Evolutionary conservation across 1,139 yeast genomes (phyloP).

Genomic region (Kodamaea sp.): DNA sequence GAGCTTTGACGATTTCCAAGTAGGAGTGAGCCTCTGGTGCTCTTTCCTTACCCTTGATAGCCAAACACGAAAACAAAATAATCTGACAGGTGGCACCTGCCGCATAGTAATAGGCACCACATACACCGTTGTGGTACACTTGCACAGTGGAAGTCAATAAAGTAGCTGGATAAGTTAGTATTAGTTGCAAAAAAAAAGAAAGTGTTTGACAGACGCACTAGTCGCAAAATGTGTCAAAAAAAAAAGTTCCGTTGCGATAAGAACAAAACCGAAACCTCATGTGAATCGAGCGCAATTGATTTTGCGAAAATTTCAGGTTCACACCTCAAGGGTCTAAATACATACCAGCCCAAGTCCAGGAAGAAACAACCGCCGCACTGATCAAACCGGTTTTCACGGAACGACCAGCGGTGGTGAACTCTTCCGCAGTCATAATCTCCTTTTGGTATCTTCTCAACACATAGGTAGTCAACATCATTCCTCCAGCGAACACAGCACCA

Average conservation of each 20-base stretch:
- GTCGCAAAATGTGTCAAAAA: conserved; percentile 1
- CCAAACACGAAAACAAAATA: conserved; percentile 68
- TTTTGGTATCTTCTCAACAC: conserved; percentile 72
- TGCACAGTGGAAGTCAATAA: conserved; percentile 75
- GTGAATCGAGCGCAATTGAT: no score
- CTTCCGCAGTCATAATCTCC: conserved; percentile 86
- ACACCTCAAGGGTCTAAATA: conserved; percentile 1
- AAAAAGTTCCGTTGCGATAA: no score
- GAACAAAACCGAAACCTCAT: no score
- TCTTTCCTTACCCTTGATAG: conserved; percentile 69
- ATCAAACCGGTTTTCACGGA: conserved; percentile 79
- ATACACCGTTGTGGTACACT: conserved; percentile 74
- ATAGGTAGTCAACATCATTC: conserved; percentile 75
- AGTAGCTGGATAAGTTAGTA: conserved; percentile 42
- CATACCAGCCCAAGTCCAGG: conserved; percentile 87
- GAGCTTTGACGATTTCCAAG: conserved; percentile 63
- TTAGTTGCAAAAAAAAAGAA: background rate
- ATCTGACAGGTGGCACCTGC: conserved; percentile 76
- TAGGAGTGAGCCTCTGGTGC: conserved; percentile 81
- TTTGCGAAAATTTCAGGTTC: no score
- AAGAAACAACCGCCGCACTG: conserved; percentile 83
- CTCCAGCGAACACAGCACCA: conserved; percentile 76
- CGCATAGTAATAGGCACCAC: conserved; percentile 75
- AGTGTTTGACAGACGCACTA: no score
- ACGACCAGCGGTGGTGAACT: conserved; percentile 86